Conservation (phyloP, 179 eudicot species). For the Sideroxylon spinosum region DNA sequence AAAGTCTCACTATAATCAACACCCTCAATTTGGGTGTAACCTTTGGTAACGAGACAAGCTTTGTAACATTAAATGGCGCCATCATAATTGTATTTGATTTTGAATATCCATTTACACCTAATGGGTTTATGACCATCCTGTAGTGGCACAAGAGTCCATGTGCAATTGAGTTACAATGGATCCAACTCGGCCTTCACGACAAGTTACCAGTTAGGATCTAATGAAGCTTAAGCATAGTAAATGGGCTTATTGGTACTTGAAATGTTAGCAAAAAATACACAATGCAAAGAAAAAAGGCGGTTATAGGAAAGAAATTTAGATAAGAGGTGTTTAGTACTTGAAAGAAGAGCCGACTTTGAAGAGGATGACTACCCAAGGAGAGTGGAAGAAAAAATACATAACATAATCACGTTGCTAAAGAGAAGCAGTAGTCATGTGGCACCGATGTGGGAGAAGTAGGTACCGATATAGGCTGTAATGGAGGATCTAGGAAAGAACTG, state of each 20-base stretch:
- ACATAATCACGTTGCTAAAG: no score
- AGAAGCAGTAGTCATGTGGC: background rate
- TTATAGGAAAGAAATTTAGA: background rate
- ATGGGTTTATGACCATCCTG: background rate
- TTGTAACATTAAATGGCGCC: no score
- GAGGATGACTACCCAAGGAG: background rate
- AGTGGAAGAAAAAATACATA: background rate
- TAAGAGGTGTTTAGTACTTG: background rate
- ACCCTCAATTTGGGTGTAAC: no score
- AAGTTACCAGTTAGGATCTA: conserved; percentile 2
- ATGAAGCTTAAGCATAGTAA: background rate
- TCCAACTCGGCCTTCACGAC: background rate
- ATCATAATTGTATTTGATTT: no score
- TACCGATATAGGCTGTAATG: background rate
- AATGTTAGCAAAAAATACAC: background rate
- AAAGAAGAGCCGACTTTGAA: background rate
- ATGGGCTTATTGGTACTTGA: background rate
- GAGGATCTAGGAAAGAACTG: background rate
- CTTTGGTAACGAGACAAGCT: no score
- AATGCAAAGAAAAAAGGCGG: background rate
- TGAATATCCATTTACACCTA: no score
- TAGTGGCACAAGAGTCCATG: background rate
- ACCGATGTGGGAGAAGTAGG: background rate
- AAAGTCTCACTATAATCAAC: no score
- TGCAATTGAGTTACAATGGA: background rate